These are phyloP conservation scores for Cunninghamia lanceolata DNA, from an alignment of 75 land plant genomes.

Conservation along the genomic window DNA sequence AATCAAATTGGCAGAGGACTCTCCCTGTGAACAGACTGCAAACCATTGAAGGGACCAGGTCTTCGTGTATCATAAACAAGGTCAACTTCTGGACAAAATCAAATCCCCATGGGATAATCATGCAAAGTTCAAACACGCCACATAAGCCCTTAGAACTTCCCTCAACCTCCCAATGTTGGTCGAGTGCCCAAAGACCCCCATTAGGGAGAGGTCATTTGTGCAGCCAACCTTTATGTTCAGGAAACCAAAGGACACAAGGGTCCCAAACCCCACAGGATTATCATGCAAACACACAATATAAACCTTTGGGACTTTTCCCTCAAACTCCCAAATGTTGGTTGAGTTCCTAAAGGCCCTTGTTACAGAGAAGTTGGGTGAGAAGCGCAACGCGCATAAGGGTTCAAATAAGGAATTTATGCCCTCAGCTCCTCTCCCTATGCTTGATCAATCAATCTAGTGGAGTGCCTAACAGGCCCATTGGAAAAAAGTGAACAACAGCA, in stretches of 20 bases:
- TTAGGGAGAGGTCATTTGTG: background rate
- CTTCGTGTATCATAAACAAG: background rate
- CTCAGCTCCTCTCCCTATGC: background rate
- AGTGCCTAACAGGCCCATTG: background rate
- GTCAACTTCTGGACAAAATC: background rate
- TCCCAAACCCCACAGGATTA: no score
- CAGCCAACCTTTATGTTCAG: background rate
- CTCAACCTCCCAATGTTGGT: no score
- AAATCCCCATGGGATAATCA: background rate
- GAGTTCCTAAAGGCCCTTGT: background rate
- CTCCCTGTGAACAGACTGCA: background rate
- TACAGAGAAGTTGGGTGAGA: background rate
- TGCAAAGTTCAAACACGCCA: background rate
- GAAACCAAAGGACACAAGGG: no score
- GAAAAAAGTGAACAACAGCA: background rate
- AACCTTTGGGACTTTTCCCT: background rate
- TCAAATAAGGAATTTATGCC: background rate
- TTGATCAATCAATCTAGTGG: background rate
- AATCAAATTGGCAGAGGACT: background rate
- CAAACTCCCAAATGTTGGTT: background rate
- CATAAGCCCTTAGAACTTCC: background rate
- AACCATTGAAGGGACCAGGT: background rate
- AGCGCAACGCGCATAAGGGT: background rate
- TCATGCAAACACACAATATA: no score
- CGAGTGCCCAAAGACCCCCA: background rate